Base-by-base conservation (phyloP, 192 early-diverging fungal species). In the Coemansia sp. region DNA sequence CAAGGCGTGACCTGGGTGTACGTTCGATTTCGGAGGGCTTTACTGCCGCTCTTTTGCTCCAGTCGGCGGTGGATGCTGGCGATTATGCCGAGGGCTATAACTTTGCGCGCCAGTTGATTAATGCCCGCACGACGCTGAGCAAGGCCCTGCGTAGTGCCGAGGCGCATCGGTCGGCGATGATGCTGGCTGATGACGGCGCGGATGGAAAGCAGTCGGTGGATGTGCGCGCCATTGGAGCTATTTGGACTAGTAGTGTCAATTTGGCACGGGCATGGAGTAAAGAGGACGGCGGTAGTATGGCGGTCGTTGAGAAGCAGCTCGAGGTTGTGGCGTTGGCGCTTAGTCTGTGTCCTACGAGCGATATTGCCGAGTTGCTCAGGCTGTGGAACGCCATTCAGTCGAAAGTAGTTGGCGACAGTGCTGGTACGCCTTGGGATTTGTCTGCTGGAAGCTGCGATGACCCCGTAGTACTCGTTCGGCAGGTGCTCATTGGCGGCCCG, bases 321-420 rank as follows among this genome's bases (percentile, higher is more conserved):
- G 69, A 67, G 22, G 75, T 66, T 1, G 52, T 68, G 53, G 63
- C 75, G 18, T 16, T 76, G 60, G 75, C 75, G 8, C 69, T 76
- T 30, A 58, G 75, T 24, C 39, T 76, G 62, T 76, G 75, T 27
- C 75, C 75, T 16, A 56, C 65, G 5, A 39, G 45, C 39, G 64
- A 71, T 15, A 67, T 76, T 18, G 65, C 75, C 8, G 32, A 40
- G 69, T 55, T 71, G 61, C 69, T 76, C 13, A 40, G 37, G 16
- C 45, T 68, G 55, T 68, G 69, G 65, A 59, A 76, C 61, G 13
- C 15, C 5, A 45, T 65, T 43, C 56, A 66, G 41, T 38, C 40
- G n/a, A 59, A 16, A 38, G 58, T 15, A 8, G 34, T 20, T 39
- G 58, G 8, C 3, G 58, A 35, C n/a, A 3, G 35, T 40, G 24